phyloP scores from a whole-genome alignment of 768 basidiomycete genomes.

The Trametes cubensis region DNA sequence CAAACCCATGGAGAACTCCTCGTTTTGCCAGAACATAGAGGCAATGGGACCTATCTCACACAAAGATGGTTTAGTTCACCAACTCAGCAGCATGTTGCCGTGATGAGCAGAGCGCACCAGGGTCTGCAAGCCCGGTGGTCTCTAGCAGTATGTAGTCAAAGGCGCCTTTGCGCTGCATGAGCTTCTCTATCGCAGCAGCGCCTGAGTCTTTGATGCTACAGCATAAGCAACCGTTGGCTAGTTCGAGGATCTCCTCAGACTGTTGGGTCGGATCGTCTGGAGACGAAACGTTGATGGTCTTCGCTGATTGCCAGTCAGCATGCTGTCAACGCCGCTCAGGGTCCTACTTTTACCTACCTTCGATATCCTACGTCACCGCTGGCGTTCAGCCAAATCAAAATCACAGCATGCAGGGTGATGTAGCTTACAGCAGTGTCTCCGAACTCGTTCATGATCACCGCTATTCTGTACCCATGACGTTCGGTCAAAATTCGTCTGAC shows the following conservation, averaged over 20 bases:
- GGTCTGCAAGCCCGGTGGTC: conserved; percentile 95
- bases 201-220: conserved; percentile 97
- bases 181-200: conserved; percentile 88
- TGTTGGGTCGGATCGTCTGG: conserved; percentile 60
- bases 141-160: conserved; percentile 97
- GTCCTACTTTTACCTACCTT: conserved; percentile 55
- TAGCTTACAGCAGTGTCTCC: conserved; percentile 85
- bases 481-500: conserved; percentile 85
- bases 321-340: background rate
- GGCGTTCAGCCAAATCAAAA: background rate
- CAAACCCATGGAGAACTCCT: conserved; percentile 72
- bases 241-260: conserved; percentile 86
- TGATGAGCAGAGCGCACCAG: conserved; percentile 51
- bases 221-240: conserved; percentile 97
- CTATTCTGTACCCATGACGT: conserved; percentile 92
- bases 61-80: no score
- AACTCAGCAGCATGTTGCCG: conserved; percentile 6
- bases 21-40: conserved; percentile 85
- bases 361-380: conserved; percentile 71
- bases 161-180: conserved; percentile 82
- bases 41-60: conserved; percentile 78
- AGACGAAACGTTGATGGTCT: conserved; percentile 81
- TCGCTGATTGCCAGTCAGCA: conserved; percentile 52
- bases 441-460: conserved; percentile 98
- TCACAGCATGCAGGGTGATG: background rate